Base-by-base conservation (phyloP, 73 alveolate species). In the Tetrahymena borealis region DNA sequence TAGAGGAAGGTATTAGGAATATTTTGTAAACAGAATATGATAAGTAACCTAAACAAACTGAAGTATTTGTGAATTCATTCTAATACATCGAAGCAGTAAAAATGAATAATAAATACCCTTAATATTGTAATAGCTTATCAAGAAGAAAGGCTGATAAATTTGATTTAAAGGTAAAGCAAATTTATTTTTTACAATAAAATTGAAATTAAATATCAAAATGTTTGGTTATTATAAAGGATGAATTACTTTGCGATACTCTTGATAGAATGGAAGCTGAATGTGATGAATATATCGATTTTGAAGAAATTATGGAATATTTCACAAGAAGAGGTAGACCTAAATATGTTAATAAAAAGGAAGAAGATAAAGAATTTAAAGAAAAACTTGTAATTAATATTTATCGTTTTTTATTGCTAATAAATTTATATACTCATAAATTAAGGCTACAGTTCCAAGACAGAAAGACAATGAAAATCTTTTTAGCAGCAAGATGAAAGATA, bases 321-420 rank as follows among this genome's bases (percentile, higher is more conserved):
- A 96, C 99, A 11, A 96, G 96, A 36, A 78, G 98, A 96, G 99
- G 99, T 40, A 38, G 97, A 38, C 98, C 98, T 6, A 39, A 95
- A 37, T 93, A 95, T 12, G 92, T 60, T 18, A 60, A 60, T 18
- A 60, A 60, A 18, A 60, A 96, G 35, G 96, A 92, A 36, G 98
- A 96, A 91, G 91, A 91, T 12, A 94, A 90, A 31, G 42, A 60
- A 60, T 60, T 60, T 60, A 60, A 60, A 60, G 85, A 91, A 40
- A 91, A 91, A 24, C 32, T 39, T 16, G 92, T 60, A 60, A 42
- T 7, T 40, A 5, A 1, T 18, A 24, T n/a, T 60, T 60, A 60
- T 24, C 9, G 3, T 3, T 18, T 18, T n/a, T 13, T 7, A 5
- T 0, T 24, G 16, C n/a, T 24, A 15, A 18, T 60, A 24, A 60